Conservation (phyloP, 768 basidiomycete species). For the Tricholoma sp. region DNA sequence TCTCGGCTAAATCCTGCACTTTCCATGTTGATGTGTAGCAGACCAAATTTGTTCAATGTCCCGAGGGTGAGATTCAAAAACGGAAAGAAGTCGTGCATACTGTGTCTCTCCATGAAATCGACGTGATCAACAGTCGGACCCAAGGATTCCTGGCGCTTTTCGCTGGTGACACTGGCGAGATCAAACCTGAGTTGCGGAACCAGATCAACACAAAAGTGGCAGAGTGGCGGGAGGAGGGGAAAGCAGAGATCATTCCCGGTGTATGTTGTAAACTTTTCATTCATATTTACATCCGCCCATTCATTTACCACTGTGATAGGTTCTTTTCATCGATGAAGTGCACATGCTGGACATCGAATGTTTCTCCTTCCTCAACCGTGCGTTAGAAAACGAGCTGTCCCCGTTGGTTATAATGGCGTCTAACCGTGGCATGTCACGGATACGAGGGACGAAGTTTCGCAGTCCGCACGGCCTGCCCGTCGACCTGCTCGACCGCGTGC, state of each 20-base stretch:
- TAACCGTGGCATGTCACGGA: constrained; percentile 91
- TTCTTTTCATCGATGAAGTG: constrained; percentile 98
- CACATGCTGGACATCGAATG: constrained; percentile 99
- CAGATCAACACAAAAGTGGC: constrained; percentile 97
- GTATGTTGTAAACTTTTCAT: constrained; percentile 40
- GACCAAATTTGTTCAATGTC: constrained; percentile 98
- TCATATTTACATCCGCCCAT: background rate
- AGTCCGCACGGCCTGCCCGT: constrained; percentile 94
- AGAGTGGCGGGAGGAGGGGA: constrained; percentile 98
- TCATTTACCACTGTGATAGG: constrained; percentile 38
- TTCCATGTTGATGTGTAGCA: constrained; percentile 25
- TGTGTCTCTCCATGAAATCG: constrained; percentile 96
- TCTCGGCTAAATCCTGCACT: constrained; percentile 2
- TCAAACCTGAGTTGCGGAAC: constrained; percentile 92
- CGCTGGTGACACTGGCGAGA: constrained; percentile 96
- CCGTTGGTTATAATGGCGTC: constrained; percentile 98
- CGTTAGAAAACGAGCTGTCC: constrained; percentile 88
- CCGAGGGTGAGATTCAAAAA: constrained; percentile 97
- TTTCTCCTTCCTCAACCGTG: constrained; percentile 97
- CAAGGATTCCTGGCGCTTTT: constrained; percentile 97
- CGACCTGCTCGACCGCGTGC: constrained; percentile 89
- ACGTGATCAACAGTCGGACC: constrained; percentile 97
- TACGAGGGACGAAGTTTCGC: constrained; percentile 92
- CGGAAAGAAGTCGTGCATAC: constrained; percentile 97
- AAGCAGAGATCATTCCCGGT: constrained; percentile 95